Evolutionary conservation across 1,284 basidiomycete species (phyloP).

Genomic region (Gomphus sp.): DNA sequence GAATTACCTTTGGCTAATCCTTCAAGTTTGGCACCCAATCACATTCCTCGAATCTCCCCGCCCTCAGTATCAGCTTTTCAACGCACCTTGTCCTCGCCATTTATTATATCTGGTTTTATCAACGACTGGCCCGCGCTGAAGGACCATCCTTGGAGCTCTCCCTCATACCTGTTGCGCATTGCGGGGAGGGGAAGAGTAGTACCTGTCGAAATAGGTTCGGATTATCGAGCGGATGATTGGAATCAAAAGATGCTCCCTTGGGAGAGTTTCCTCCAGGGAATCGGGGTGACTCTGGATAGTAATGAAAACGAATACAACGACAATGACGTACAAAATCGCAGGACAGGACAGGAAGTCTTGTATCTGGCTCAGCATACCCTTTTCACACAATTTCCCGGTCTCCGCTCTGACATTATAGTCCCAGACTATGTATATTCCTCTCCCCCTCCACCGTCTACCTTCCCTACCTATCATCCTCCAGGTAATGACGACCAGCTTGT

Average conservation of each 20-base stretch:
- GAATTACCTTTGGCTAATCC: not conserved
- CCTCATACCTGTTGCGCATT: slow-evolving; percentile 54
- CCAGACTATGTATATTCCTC: slow-evolving; percentile 85
- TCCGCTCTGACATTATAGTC: slow-evolving; percentile 65
- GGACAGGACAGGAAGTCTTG: slow-evolving; percentile 17
- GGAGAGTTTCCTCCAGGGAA: slow-evolving; percentile 54
- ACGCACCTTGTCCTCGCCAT: slow-evolving; percentile 43
- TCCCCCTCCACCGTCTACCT: slow-evolving; percentile 37
- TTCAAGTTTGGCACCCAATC: not conserved
- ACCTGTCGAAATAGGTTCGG: slow-evolving; percentile 82
- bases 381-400: slow-evolving; percentile 73
- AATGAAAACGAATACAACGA: not conserved
- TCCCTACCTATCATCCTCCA: slow-evolving; percentile 54
- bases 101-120: slow-evolving; percentile 61
- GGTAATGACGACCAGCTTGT: slow-evolving; percentile 59
- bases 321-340: slow-evolving; percentile 37
- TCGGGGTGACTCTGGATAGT: not conserved
- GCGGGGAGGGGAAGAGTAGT: slow-evolving; percentile 77
- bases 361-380: slow-evolving; percentile 93
- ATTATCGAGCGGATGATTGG: slow-evolving; percentile 82
- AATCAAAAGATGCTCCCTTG: slow-evolving; percentile 73
- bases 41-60: slow-evolving; percentile 31
- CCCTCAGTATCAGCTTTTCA: slow-evolving; percentile 54
- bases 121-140: slow-evolving; percentile 62
- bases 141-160: slow-evolving; percentile 60